phyloP scores from a whole-genome alignment of 805 yeast genomes.

The Candida jianshihensis region DNA sequence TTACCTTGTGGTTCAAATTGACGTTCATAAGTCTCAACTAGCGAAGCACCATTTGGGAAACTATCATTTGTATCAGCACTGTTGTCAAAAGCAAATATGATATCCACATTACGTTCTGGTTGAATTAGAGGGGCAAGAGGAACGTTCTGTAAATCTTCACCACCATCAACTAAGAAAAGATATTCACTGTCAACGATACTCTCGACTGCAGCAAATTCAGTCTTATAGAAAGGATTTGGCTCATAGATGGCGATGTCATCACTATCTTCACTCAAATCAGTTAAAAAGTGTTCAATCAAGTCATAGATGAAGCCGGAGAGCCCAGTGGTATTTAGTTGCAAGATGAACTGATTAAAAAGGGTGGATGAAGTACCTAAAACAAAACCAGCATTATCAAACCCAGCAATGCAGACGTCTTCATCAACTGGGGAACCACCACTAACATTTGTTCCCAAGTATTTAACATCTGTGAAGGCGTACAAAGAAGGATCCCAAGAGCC shows the following conservation, averaged over 20 bases:
- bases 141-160: conserved; percentile 58
- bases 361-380: conserved; percentile 77
- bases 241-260: conserved; percentile 63
- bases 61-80: conserved; percentile 51
- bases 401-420: conserved; percentile 47
- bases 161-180: conserved; percentile 62
- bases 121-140: conserved; percentile 61
- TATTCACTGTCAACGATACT: conserved; percentile 33
- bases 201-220: conserved; percentile 30
- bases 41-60: conserved; percentile 68
- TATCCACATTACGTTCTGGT: conserved; percentile 52
- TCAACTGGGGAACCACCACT: conserved; percentile 46
- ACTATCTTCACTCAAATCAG: conserved; percentile 40
- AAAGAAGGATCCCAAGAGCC: conserved; percentile 87
- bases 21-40: conserved; percentile 47
- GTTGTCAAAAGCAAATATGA: conserved; percentile 60
- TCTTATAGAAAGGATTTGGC: conserved; percentile 64
- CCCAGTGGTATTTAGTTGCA: conserved; percentile 49
- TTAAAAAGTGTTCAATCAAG: conserved; percentile 39
- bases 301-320: conserved; percentile 38
- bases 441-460: conserved; percentile 62
- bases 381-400: conserved; percentile 76
- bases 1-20: conserved; percentile 44
- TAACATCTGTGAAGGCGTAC: conserved; percentile 54
- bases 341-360: conserved; percentile 59